Conservation (phyloP, 1,284 basidiomycete genomes). For the Rhodotorula sp. region DNA sequence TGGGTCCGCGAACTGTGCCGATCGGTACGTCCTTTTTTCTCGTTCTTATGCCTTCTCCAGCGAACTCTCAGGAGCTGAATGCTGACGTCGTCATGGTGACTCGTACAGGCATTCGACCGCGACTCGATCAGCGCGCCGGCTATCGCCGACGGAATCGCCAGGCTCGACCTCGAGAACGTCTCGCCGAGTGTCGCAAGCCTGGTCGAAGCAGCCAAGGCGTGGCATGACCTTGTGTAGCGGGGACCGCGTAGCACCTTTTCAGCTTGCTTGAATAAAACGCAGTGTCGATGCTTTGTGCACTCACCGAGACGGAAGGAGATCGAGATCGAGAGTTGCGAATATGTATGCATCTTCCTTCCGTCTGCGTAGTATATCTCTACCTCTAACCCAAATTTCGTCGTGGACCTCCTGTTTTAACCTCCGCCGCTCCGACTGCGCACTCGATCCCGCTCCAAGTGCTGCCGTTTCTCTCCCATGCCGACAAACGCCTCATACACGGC, state of each 20-base stretch:
- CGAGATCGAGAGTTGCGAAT: too few relatives aligned
- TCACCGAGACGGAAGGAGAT: too few relatives aligned
- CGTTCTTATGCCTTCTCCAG: too few relatives aligned
- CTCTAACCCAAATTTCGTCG: not conserved
- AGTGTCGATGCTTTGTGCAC: not conserved
- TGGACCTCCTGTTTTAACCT: not conserved
- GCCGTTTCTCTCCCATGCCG: constrained; percentile 31
- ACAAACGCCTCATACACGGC: constrained; percentile 78
- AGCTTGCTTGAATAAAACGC: not conserved
- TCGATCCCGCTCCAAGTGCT: not conserved
- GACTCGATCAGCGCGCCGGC: constrained; percentile 14
- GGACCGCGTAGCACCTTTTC: not conserved
- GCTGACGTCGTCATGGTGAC: not conserved
- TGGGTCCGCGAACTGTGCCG: constrained; percentile 84
- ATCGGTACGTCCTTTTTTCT: constrained; percentile 56
- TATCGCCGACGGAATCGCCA: constrained; percentile 14
- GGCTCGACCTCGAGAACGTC: constrained; percentile 21
- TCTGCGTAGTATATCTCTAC: too few relatives aligned
- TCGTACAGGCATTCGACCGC: constrained; percentile 2
- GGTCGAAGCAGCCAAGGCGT: constrained; percentile 25
- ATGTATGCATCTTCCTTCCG: too few relatives aligned
- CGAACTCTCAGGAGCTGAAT: not conserved
- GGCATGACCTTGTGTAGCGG: constrained; percentile 30
- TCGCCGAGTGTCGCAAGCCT: constrained; percentile 21
- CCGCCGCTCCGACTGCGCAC: constrained; percentile 5